A percentile compares a stretch with the other conserved stretches of the same genome.
phyloP scores from a whole-genome alignment of 1,139 yeast genomes.

The Wickerhamomyces sp. region DNA sequence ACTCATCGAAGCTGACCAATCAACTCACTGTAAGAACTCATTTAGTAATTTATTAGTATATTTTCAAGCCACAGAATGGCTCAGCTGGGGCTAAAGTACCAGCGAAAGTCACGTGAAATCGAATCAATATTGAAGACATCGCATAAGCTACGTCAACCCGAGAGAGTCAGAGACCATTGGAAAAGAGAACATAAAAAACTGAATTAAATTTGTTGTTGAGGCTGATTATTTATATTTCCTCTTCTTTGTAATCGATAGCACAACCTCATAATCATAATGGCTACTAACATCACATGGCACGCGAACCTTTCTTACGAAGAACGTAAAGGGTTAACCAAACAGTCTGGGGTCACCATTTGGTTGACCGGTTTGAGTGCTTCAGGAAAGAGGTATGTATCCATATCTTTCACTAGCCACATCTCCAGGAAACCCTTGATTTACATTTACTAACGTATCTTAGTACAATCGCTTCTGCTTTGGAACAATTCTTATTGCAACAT shows the following conservation, averaged over 20 bases:
- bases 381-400: conserved; percentile 55
- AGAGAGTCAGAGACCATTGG: no score
- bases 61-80: conserved; percentile 8
- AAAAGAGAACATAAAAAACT: no score
- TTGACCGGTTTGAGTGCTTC: conserved; percentile 93
- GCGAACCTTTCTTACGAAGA: conserved; percentile 80
- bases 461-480: conserved; percentile 93
- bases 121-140: conserved; percentile 11
- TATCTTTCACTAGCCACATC: conserved; percentile 6
- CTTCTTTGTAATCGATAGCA: background rate
- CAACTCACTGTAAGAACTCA: no score
- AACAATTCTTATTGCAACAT: conserved; percentile 67
- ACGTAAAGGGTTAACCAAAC: conserved; percentile 66
- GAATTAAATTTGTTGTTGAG: no score
- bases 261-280: conserved; percentile 45
- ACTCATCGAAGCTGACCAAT: background rate
- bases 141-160: no score
- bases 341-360: conserved; percentile 90
- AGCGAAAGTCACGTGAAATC: conserved; percentile 22
- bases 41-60: no score
- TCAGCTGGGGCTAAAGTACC: background rate
- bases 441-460: conserved; percentile 24
- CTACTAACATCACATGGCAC: conserved; percentile 96
- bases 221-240: background rate
- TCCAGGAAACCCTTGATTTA: background rate